phyloP scores from a whole-genome alignment of 306 rosid species.

The Albizia julibrissin region DNA sequence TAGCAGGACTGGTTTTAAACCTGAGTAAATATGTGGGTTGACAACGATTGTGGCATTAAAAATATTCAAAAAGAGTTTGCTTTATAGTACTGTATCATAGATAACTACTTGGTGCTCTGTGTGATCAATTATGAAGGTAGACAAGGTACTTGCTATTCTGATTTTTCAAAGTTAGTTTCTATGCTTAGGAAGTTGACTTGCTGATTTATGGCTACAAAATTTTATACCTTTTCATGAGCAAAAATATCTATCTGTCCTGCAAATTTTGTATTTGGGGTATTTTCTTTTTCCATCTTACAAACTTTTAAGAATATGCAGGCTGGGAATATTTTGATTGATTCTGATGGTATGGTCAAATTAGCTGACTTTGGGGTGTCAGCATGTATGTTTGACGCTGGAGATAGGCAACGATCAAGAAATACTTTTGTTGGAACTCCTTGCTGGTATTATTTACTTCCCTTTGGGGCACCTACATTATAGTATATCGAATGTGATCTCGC shows the following conservation, averaged over 20 bases:
- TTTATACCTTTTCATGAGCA: conserved; percentile 8
- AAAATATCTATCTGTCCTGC: conserved; percentile 11
- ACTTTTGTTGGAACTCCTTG: conserved; percentile 99
- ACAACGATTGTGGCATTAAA: not conserved
- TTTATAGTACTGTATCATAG: not conserved
- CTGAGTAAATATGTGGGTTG: not conserved
- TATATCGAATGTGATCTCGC: conserved; percentile 12
- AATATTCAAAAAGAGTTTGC: not conserved
- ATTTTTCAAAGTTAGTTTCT: conserved; percentile 5
- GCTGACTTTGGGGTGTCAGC: conserved; percentile 99
- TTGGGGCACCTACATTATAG: conserved; percentile 21
- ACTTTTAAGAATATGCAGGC: conserved; percentile 59
- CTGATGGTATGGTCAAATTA: conserved; percentile 85
- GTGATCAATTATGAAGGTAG: conserved; percentile 12
- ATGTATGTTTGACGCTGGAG: conserved; percentile 92
- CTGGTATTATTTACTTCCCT: conserved; percentile 61
- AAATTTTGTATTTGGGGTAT: conserved; percentile 14
- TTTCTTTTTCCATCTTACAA: conserved; percentile 29
- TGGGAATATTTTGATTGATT: conserved; percentile 88
- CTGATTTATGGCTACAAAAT: conserved; percentile 1
- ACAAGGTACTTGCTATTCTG: conserved; percentile 20
- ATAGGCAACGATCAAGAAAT: conserved; percentile 90
- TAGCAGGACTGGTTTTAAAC: not conserved
- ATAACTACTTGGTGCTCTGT: not conserved
- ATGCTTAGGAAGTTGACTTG: conserved; percentile 21